Percentiles rank a stretch among this genome's conserved stretches.
Evolutionary conservation across 176 grass and related monocot genomes (phyloP).

Genomic region (Saccharum officinarum): DNA sequence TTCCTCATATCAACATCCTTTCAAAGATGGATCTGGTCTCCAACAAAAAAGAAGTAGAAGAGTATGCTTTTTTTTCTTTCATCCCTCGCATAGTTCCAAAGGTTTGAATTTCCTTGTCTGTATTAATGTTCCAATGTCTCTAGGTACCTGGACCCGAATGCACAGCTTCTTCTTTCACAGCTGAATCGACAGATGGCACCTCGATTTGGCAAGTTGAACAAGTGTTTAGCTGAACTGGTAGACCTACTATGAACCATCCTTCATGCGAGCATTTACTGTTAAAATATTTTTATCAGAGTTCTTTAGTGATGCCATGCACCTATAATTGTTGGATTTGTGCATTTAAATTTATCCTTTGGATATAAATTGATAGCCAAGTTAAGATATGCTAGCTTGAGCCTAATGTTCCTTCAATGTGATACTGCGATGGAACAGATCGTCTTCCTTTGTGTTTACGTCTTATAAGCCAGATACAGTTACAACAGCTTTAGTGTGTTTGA

Average conservation of each 20-base stretch:
- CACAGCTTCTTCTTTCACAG: constrained; percentile 74
- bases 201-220: constrained; percentile 84
- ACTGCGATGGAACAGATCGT: not conserved
- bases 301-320: not conserved
- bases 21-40: constrained; percentile 93
- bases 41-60: constrained; percentile 89
- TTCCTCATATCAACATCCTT: constrained; percentile 97
- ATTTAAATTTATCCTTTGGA: not conserved
- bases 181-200: constrained; percentile 94
- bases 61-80: constrained; percentile 50
- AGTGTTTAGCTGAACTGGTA: constrained; percentile 87
- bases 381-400: not conserved
- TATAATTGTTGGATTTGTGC: not conserved
- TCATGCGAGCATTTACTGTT: not conserved
- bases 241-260: not conserved
- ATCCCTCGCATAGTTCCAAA: not conserved
- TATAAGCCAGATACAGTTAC: not conserved
- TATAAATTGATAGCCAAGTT: not conserved
- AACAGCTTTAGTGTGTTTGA: not conserved
- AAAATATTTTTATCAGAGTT: not conserved
- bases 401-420: not conserved
- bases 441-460: not conserved
- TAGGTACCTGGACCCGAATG: constrained; percentile 92
- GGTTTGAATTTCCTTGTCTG: not conserved
- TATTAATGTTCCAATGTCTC: constrained; percentile 19